Evolutionary conservation across 2,329 filamentous ascomycete species (phyloP), one percentile per base, ranked within the genome.

Genomic region (Bipolaris sorokiniana): DNA sequence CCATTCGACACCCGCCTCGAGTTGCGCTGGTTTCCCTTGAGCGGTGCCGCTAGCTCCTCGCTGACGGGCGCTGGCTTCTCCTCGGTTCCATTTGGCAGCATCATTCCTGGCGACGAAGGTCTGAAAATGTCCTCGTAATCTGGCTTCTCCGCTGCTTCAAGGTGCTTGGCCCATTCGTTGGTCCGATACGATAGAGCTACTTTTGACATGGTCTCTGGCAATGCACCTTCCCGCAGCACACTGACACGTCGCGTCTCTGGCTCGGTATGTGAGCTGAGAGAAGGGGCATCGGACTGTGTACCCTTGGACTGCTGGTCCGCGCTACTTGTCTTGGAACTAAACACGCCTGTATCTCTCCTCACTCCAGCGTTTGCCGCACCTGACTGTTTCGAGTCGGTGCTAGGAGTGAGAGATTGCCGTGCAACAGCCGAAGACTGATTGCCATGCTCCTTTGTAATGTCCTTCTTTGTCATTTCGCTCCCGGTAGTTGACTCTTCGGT

Each of bases 111-210:
- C 70, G 72, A 82, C 63, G 66, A 64, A 3, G 75, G 71, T 3
- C 86, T 70, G 22, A 84, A 80, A 11, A 90, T 74, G 1, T 86
- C 83, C 7, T 91, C 88, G 0, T 84, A 76, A 46, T 87, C 84
- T 1, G 92, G 92, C 5, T 80, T 79, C 15, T 97, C 93, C 6
- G 94, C 92, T 40, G 84, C 80, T 61, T 88, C 87, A 10, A 97
- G 82, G 74, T 97, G 92, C 74, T 97, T 97, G 0, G 92, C 92
- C 94, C 94, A 98, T 77, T 98, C 94, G 63, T 96, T 96, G 1
- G 92, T 97, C 55, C 94, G 86, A 71, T 95, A 96, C 0, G 90
- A 90, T 73, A 91, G 81, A 1, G 92, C 89, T 7, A 96, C 85
- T 59, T 86, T 88, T 1, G 92, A 95, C 33, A 92, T 77, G 11